Conservation (phyloP, 1,284 basidiomycete genomes). For the Chiua sp. region DNA sequence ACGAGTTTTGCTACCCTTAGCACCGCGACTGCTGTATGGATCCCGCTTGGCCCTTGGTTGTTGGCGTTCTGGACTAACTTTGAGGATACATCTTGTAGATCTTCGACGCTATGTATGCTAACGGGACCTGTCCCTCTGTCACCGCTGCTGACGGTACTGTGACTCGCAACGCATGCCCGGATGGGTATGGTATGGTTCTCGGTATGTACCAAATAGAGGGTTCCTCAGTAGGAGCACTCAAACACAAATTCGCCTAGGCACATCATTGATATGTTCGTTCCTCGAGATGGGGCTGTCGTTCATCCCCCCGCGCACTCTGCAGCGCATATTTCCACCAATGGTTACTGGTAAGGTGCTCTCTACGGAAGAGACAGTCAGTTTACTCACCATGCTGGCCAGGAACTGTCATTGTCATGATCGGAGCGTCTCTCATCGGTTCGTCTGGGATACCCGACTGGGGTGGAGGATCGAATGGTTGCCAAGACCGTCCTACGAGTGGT, state of each 20-base stretch:
- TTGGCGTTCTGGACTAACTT: conserved; percentile 51
- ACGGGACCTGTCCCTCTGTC: conserved; percentile 77
- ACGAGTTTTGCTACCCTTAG: conserved; percentile 85
- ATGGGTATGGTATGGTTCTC: conserved; percentile 80
- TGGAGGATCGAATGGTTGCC: conserved; percentile 78
- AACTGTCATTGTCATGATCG: conserved; percentile 79
- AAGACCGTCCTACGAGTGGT: conserved; percentile 60
- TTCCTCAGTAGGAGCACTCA: background rate
- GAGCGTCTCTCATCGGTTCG: conserved; percentile 73
- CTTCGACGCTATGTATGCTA: conserved; percentile 77
- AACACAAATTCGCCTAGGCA: conserved; percentile 50
- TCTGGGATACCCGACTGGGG: conserved; percentile 86
- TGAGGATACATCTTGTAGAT: conserved; percentile 47
- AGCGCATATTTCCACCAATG: conserved; percentile 81
- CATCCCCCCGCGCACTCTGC: conserved; percentile 64
- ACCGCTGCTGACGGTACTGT: conserved; percentile 63
- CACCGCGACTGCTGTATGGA: conserved; percentile 69
- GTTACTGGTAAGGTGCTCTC: conserved; percentile 61
- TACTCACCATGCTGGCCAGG: conserved; percentile 39
- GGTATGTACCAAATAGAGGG: conserved; percentile 43
- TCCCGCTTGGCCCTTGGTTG: background rate
- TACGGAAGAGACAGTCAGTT: background rate
- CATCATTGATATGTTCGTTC: conserved; percentile 80
- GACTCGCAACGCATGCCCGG: conserved; percentile 70
- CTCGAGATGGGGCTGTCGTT: conserved; percentile 83